These are phyloP conservation scores for Delonix regia DNA, from an alignment of 306 rosid genomes.

Conservation along the genomic window DNA sequence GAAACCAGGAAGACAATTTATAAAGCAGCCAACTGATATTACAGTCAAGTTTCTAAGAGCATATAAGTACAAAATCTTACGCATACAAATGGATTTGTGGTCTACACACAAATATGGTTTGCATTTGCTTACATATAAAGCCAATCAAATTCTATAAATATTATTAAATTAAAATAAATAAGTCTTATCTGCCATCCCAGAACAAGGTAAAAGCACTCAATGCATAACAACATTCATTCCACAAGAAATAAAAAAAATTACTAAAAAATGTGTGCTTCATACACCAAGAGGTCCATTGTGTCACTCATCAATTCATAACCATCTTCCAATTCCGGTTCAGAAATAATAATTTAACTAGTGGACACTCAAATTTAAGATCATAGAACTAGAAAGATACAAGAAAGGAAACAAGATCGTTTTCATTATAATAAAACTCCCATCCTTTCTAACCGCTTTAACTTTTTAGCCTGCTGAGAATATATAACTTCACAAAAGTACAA, in stretches of 20 bases:
- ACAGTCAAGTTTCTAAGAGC: constrained; percentile 8
- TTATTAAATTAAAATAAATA: background rate
- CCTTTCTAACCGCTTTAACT: background rate
- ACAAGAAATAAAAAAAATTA: background rate
- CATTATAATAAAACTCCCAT: constrained; percentile 6
- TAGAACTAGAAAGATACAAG: constrained; percentile 16
- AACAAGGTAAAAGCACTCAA: background rate
- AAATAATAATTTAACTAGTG: constrained; percentile 7
- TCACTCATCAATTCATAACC: background rate
- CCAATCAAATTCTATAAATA: constrained; percentile 6
- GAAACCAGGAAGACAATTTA: constrained; percentile 29
- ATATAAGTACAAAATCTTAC: background rate
- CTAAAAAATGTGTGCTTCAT: background rate
- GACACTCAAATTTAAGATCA: constrained; percentile 1
- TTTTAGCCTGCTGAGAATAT: constrained; percentile 15
- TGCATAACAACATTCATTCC: background rate
- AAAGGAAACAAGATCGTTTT: constrained; percentile 14
- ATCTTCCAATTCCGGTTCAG: constrained; percentile 11
- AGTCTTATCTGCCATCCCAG: background rate
- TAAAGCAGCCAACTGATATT: constrained; percentile 14
- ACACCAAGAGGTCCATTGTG: background rate
- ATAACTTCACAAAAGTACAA: background rate
- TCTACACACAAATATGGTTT: constrained; percentile 6
- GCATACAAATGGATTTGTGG: background rate
- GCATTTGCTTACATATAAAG: background rate